A percentile compares a stretch with the other conserved stretches of the same genome.
Evolutionary conservation across 2,329 filamentous ascomycete genomes (phyloP).

Genomic region (Penicillium thymicola): DNA sequence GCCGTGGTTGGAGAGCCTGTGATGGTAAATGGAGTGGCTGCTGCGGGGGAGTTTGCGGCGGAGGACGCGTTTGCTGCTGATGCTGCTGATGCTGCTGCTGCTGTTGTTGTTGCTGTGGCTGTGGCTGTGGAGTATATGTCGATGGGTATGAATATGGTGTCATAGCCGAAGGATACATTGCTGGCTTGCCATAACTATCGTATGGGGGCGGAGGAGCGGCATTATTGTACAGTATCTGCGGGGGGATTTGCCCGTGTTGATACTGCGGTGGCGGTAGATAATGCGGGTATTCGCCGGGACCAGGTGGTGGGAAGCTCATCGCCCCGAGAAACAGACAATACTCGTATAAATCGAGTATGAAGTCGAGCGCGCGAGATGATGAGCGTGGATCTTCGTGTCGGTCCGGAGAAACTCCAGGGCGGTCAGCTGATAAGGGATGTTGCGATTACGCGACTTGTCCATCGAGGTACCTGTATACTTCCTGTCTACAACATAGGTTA

Average conservation of each 20-base stretch:
- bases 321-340: conserved; percentile 28
- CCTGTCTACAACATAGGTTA: too few species aligned
- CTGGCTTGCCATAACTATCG: conserved; percentile 37
- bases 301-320: conserved; percentile 44
- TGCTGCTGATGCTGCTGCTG: background rate
- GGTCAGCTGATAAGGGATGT: conserved; percentile 23
- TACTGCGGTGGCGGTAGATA: conserved; percentile 34
- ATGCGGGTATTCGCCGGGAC: conserved; percentile 38
- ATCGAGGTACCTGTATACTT: background rate
- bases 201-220: conserved; percentile 26
- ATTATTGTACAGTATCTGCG: conserved; percentile 38
- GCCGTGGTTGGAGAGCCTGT: conserved; percentile 20
- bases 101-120: background rate
- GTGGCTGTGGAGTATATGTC: conserved; percentile 23
- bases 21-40: conserved; percentile 8
- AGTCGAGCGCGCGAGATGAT: conserved; percentile 13
- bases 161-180: conserved; percentile 34
- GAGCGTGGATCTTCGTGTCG: conserved; percentile 18
- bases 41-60: conserved; percentile 6
- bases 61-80: conserved; percentile 5
- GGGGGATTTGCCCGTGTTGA: conserved; percentile 31
- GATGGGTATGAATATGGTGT: conserved; percentile 35
- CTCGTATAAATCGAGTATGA: conserved; percentile 19
- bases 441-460: conserved; percentile 4
- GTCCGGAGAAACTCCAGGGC: conserved; percentile 31